Evolutionary conservation across 805 yeast genomes (phyloP), one percentile per base, ranked within the genome.

Genomic region (Debaryomyces castellii): DNA sequence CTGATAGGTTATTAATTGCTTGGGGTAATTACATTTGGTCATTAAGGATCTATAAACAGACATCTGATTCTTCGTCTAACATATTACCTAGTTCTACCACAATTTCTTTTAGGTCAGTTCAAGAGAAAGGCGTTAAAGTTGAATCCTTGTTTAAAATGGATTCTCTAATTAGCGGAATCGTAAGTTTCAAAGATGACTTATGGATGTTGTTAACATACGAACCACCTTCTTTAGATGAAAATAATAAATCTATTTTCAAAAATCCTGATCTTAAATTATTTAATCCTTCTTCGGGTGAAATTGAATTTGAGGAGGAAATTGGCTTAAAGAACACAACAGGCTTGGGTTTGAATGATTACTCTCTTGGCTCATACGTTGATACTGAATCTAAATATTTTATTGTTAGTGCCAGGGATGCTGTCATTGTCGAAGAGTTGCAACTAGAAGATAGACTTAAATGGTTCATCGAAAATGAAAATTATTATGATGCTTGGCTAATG

Each of bases 21-120:
- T 94, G 98, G 98, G 87, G 82, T 2, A 76, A 81, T 49, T 78
- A 82, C 51, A 71, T 92, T 2, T 91, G 96, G 95, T 68, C 77
- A 17, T 65, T 89, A 30, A 73, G 82, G 48, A 64, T 82, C 7
- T 70, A 77, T 5, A 46, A 64, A 11, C 37, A 62, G 53, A 16
- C 38, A 11, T 45, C 44, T 14, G 52, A 48, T 21, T 49, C 59
- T 27, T 59, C 59, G 44, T 66, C 70, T 45, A 60, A 70, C 24
- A 59, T 72, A 1, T 67, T 83, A 43, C 75, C 87, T 16, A 72
- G 80, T 6, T 69, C 81, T 4, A 80, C 84, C 0, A 74, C 81
- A 0, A 74, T 81, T 1, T 74, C 80, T 3, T 77, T 80, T 51
- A 71, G 80, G 45, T 67, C 78, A 32, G 53, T 60, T 2, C 67